Conservation (phyloP, 108 stramenopile genomes). For the Cyclotella cryptica region DNA sequence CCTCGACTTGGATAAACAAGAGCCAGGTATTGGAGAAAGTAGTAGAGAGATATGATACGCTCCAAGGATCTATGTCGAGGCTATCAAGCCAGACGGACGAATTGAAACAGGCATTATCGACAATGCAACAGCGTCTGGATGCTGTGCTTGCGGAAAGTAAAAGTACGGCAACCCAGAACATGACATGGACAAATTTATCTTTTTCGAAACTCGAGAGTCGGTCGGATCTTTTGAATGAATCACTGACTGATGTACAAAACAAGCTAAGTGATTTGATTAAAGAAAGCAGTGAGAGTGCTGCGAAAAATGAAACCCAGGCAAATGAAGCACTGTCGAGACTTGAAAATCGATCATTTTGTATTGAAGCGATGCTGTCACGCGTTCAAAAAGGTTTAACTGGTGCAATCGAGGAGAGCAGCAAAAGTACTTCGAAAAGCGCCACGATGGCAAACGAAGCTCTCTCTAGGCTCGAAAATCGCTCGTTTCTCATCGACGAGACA, state of each 20-base stretch:
- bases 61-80: background rate
- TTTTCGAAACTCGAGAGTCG: background rate
- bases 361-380: too few relatives aligned
- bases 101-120: background rate
- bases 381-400: background rate
- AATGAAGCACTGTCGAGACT: too few relatives aligned
- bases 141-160: background rate
- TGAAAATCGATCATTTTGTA: too few relatives aligned
- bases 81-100: background rate
- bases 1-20: conserved; percentile 7
- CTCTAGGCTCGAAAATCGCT: too few relatives aligned
- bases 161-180: background rate
- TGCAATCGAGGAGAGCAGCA: background rate
- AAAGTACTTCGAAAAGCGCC: background rate
- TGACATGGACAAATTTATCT: background rate
- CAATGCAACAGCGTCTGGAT: background rate
- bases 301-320: too few relatives aligned
- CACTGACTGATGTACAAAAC: background rate
- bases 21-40: conserved; percentile 14
- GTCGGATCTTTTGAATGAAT: background rate
- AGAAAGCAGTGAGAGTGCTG: too few relatives aligned
- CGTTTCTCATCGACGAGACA: too few relatives aligned
- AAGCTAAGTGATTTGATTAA: too few relatives aligned
- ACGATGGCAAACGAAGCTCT: background rate
- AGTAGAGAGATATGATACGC: conserved; percentile 9